Percentiles rank a stretch among this genome's conserved stretches.
phyloP scores from a whole-genome alignment of 345 rosid species.

The Eucalyptus erythrocorys region DNA sequence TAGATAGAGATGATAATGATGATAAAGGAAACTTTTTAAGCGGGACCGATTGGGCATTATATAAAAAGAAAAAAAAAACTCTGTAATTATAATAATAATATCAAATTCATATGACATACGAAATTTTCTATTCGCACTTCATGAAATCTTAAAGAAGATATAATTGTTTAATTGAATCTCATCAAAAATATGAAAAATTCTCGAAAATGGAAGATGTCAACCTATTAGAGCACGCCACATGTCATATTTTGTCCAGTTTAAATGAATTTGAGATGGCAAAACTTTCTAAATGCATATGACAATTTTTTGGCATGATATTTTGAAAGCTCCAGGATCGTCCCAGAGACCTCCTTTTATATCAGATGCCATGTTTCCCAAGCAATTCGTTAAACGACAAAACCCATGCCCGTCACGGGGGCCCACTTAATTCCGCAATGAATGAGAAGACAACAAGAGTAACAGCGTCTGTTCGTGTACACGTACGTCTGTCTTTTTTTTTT shows the following conservation, averaged over 20 bases:
- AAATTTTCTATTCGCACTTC: accelerated
- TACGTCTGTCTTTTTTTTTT: background rate
- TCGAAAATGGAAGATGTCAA: too few species aligned
- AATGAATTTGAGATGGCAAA: background rate
- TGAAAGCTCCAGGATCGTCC: too few species aligned
- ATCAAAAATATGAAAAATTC: too few species aligned
- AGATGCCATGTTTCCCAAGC: background rate
- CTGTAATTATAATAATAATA: background rate
- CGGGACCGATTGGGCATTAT: background rate
- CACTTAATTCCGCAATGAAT: background rate
- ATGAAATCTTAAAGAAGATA: accelerated
- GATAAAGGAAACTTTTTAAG: background rate
- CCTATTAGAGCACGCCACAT: too few species aligned
- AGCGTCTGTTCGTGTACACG: background rate
- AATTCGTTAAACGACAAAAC: background rate
- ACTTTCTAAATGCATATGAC: background rate
- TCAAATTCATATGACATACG: background rate
- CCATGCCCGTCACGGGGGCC: background rate
- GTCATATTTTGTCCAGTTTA: too few species aligned
- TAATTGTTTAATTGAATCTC: background rate
- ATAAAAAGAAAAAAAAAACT: background rate
- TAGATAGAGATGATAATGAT: too few species aligned
- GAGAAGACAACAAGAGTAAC: background rate
- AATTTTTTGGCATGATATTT: too few species aligned
- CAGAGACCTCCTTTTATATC: too few species aligned